Percentiles rank a stretch among this genome's conserved stretches.
Evolutionary conservation across 1,284 basidiomycete genomes (phyloP).

Genomic region (Pterulicium gracile): DNA sequence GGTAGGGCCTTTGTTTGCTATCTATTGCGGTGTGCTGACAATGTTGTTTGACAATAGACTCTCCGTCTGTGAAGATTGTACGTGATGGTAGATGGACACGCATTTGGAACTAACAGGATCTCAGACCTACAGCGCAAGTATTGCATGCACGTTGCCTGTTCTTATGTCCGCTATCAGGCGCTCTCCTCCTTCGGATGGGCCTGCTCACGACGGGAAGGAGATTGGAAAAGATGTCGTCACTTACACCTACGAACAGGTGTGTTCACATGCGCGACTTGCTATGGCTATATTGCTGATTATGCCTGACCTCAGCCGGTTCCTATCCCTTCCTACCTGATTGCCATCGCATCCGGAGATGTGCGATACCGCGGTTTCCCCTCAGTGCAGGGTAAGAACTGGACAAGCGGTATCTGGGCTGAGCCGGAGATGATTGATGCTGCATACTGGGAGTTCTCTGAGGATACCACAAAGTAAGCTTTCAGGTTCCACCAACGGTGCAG

Average conservation of each 20-base stretch:
- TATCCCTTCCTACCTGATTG: slow-evolving; percentile 82
- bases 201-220: slow-evolving; percentile 52
- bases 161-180: slow-evolving; percentile 78
- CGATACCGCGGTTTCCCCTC: slow-evolving; percentile 60
- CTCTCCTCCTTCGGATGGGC: slow-evolving; percentile 59
- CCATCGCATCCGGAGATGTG: slow-evolving; percentile 79
- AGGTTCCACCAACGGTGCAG: not conserved
- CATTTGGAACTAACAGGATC: slow-evolving; percentile 5
- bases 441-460: slow-evolving; percentile 83
- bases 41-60: slow-evolving; percentile 30
- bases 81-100: slow-evolving; percentile 15
- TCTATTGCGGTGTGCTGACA: not conserved
- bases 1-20: slow-evolving; percentile 27
- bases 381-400: slow-evolving; percentile 60
- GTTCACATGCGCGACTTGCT: not conserved
- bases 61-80: slow-evolving; percentile 67
- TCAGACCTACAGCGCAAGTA: slow-evolving; percentile 69
- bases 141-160: slow-evolving; percentile 70
- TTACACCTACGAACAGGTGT: slow-evolving; percentile 58
- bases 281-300: too few relatives aligned
- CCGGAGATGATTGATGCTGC: slow-evolving; percentile 72
- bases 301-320: slow-evolving; percentile 61
- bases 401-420: slow-evolving; percentile 83
- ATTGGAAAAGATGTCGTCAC: slow-evolving; percentile 61
- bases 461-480: slow-evolving; percentile 62